Evolutionary conservation across 257 asterid genomes (phyloP).

Genomic region (Ehretia macrophylla): DNA sequence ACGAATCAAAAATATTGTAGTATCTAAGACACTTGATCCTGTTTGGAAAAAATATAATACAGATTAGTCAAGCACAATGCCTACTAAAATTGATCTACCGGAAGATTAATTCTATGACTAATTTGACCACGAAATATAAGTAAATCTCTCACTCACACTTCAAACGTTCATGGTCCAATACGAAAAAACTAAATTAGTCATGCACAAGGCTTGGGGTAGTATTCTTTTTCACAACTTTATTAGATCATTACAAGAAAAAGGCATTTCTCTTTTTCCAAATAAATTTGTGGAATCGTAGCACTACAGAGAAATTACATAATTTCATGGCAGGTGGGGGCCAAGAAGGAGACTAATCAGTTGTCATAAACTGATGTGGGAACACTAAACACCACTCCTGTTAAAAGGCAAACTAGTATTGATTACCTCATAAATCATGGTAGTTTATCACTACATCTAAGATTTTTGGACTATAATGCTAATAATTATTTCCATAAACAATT

Average conservation of each 20-base stretch:
- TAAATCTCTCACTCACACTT: too few species aligned
- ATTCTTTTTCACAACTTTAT: too few species aligned
- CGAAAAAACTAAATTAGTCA: too few species aligned
- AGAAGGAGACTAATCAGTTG: slow-evolving; percentile 3
- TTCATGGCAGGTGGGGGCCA: slow-evolving; percentile 8
- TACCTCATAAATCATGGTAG: slow-evolving; percentile 23
- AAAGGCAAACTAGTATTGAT: slow-evolving; percentile 19
- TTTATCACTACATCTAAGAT: slow-evolving; percentile 11
- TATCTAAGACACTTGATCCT: too few species aligned
- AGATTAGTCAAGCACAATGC: too few species aligned
- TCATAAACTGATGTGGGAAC: slow-evolving; percentile 1
- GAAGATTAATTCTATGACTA: too few species aligned
- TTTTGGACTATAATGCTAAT: slow-evolving; percentile 4
- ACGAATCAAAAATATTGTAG: too few species aligned
- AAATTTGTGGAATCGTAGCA: neutral
- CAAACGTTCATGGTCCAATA: too few species aligned
- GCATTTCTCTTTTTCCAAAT: neutral
- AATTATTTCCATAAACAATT: slow-evolving; percentile 22
- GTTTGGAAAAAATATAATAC: too few species aligned
- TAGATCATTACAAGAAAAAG: neutral
- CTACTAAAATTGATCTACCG: too few species aligned
- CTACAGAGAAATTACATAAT: neutral
- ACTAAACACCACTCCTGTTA: slow-evolving; percentile 4
- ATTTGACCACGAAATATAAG: too few species aligned
- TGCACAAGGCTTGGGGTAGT: too few species aligned